Percentiles rank a stretch among this genome's conserved stretches.
Conservation (phyloP, 2,329 filamentous ascomycete genomes). For the Penicillium sp. region DNA sequence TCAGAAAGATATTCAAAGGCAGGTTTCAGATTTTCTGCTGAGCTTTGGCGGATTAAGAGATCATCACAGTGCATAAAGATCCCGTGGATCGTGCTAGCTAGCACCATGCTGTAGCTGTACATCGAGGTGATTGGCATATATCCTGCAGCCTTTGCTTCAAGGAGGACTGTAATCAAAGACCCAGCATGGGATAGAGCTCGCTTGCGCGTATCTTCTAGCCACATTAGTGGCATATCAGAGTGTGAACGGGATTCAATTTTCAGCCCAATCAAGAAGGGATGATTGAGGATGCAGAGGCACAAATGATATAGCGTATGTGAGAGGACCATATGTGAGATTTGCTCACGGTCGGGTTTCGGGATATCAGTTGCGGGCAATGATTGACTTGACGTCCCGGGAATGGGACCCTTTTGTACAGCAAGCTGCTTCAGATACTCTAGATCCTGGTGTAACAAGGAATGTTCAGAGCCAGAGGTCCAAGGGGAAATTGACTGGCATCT, state of each 20-base stretch:
- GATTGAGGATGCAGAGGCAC: slow-evolving; percentile 23
- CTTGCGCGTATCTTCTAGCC: slow-evolving; percentile 14
- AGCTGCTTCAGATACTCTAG: slow-evolving; percentile 19
- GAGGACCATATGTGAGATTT: slow-evolving; percentile 22
- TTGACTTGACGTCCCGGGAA: slow-evolving; percentile 6
- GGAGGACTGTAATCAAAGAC: slow-evolving; percentile 19
- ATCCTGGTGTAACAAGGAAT: slow-evolving; percentile 8
- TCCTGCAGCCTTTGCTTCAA: slow-evolving; percentile 24
- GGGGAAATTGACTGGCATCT: slow-evolving; percentile 1
- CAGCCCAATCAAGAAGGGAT: slow-evolving; percentile 22
- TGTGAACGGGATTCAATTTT: slow-evolving; percentile 7
- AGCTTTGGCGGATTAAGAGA: slow-evolving; percentile 1
- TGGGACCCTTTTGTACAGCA: slow-evolving; percentile 14
- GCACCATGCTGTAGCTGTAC: slow-evolving; percentile 26
- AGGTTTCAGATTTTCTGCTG: slow-evolving; percentile 13
- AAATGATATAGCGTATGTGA: slow-evolving; percentile 23
- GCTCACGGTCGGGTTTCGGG: slow-evolving; percentile 12
- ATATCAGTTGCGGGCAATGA: slow-evolving; percentile 1
- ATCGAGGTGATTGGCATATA: slow-evolving; percentile 24
- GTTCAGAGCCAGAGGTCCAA: slow-evolving; percentile 17
- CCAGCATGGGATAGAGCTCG: slow-evolving; percentile 15
- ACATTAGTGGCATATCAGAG: slow-evolving; percentile 7
- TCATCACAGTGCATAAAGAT: slow-evolving; percentile 16
- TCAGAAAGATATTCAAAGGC: slow-evolving; percentile 17
- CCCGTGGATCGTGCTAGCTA: slow-evolving; percentile 23